phyloP scores from a whole-genome alignment of 2,329 filamentous ascomycete genomes.

The Fusarium chaquense region DNA sequence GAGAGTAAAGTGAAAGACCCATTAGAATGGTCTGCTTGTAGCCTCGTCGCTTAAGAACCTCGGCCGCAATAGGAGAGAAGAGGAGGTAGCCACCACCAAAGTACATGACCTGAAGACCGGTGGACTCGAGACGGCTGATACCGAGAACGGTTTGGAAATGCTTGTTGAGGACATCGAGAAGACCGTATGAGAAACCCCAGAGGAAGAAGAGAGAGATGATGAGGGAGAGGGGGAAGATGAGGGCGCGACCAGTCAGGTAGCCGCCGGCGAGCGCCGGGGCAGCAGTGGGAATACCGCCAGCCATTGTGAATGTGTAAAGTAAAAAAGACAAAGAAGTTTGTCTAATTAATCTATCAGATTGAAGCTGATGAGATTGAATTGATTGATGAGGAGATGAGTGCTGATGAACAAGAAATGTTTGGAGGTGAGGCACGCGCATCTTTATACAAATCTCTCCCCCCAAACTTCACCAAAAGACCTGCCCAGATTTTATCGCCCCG shows the following conservation, averaged over 20 bases:
- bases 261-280: conserved; percentile 42
- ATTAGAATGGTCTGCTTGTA: conserved; percentile 76
- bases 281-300: conserved; percentile 41
- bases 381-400: conserved; percentile 5
- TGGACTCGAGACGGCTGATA: conserved; percentile 58
- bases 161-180: conserved; percentile 62
- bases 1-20: conserved; percentile 73
- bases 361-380: conserved; percentile 8
- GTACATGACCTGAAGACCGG: conserved; percentile 64
- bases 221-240: conserved; percentile 72
- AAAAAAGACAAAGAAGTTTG: conserved; percentile 4
- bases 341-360: conserved; percentile 20
- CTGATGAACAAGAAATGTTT: conserved; percentile 13
- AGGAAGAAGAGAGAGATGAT: conserved; percentile 62
- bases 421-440: conserved; percentile 4
- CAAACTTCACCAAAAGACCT: not conserved
- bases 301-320: conserved; percentile 33
- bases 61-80: conserved; percentile 65
- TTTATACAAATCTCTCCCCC: conserved; percentile 31
- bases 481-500: conserved; percentile 20
- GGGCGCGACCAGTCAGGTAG: conserved; percentile 43
- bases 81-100: conserved; percentile 64
- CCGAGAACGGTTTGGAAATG: conserved; percentile 61
- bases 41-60: conserved; percentile 71
- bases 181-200: conserved; percentile 61